Evolutionary conservation across 352 stramenopile genomes (phyloP), one percentile per base, ranked within the genome.

Genomic region (Phytophthora foliorum): DNA sequence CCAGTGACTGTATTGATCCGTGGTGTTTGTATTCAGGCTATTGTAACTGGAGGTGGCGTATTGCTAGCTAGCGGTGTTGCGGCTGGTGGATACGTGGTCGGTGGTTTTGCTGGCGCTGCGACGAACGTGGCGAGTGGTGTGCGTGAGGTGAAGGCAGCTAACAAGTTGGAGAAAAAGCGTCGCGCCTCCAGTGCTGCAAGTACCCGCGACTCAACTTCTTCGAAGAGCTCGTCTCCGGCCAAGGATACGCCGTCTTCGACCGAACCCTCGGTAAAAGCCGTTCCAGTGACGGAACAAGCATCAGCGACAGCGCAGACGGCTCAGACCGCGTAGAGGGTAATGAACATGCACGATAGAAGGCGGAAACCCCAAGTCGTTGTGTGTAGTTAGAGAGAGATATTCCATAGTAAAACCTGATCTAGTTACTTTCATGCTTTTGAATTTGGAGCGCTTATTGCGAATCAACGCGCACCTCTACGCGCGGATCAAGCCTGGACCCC

Each of bases 41-140:
- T 95, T 48, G 86, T 95, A 24, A 93, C 85, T 9, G 88, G 88
- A 55, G 82, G 88, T 25, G 80, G 88, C 14, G 84, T 95, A 13
- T 57, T 95, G 22, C 72, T 95, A 14, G 88, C 88, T 6, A 95
- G 88, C 46, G 84, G 88, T 22, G 88, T 95, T 17, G 84, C 88
- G 3, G 88, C 88, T 13, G 84, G 88, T 46, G 85, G 85, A 21
- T 95, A 93, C 50, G 67, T 95, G 14, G 88, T 96, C 14, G 89
- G 89, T 42, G 89, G 89, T 13, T 89, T 96, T 64, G 89, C 89
- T 50, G 89, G 89, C 31, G 89, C 89, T 16, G 85, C 87, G 6
- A 89, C 78, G 22, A 96, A 96, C 66, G 84, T 96, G 50, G 84
- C 87, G 4, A 94, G 86, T 46, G 89, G 89, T 42, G 77, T 96